Percentiles rank a stretch among this genome's conserved stretches.
Evolutionary conservation across 148 eudicot genomes (phyloP).

Genomic region (Beta vulgaris): DNA sequence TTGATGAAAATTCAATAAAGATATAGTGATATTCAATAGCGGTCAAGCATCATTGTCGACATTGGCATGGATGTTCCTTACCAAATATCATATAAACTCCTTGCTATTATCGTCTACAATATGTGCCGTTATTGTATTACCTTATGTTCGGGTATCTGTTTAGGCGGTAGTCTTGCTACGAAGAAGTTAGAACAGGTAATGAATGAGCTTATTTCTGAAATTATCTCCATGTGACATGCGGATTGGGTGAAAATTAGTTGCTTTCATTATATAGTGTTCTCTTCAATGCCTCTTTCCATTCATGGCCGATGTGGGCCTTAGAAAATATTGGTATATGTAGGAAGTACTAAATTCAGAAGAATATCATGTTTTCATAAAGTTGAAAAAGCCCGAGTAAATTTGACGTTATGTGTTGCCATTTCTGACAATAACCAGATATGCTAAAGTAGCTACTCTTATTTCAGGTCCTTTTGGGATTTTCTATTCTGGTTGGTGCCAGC

Average conservation of each 20-base stretch:
- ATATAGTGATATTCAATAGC: too few relatives aligned
- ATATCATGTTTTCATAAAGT: not conserved
- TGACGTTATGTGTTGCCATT: not conserved
- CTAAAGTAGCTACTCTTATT: slow-evolving; percentile 12
- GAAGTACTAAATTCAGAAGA: not conserved
- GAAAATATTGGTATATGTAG: not conserved
- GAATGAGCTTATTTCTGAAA: not conserved
- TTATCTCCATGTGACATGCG: not conserved
- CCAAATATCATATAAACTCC: too few relatives aligned
- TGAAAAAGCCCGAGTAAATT: not conserved
- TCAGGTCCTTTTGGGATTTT: slow-evolving; percentile 93
- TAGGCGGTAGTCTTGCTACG: not conserved
- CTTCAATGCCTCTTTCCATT: not conserved
- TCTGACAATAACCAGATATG: not conserved
- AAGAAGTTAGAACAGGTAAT: not conserved
- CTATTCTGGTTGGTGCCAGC: slow-evolving; percentile 95
- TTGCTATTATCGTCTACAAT: too few relatives aligned
- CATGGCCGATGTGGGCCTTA: too few relatives aligned
- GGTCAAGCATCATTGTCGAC: too few relatives aligned
- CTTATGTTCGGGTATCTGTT: not conserved
- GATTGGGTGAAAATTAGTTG: not conserved
- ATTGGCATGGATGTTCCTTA: too few relatives aligned
- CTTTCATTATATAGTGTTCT: not conserved
- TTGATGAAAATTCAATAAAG: too few relatives aligned
- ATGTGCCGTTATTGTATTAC: too few relatives aligned